A percentile compares a stretch with the other conserved stretches of the same genome.
These are phyloP conservation scores for Sporothrix brunneoviolacea DNA, from an alignment of 2,329 filamentous ascomycete species.

Conservation along the genomic window DNA sequence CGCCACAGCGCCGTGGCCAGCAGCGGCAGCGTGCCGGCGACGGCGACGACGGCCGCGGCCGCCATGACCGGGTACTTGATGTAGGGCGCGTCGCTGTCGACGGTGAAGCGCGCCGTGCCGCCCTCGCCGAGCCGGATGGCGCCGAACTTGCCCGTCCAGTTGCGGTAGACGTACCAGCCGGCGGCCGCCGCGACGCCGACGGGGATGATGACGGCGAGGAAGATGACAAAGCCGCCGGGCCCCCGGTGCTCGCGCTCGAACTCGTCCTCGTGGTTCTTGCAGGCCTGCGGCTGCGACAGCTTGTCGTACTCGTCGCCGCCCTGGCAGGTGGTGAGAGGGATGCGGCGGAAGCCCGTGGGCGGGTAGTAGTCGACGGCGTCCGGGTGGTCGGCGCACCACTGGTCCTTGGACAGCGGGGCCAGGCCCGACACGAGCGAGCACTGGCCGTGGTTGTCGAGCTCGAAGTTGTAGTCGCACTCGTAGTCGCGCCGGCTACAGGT, in stretches of 20 bases:
- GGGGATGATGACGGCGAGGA: constrained; percentile 68
- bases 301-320: constrained; percentile 72
- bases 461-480: constrained; percentile 96
- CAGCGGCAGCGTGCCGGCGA: constrained; percentile 59
- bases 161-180: constrained; percentile 79
- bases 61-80: constrained; percentile 76
- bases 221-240: constrained; percentile 65
- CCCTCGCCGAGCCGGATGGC: constrained; percentile 82
- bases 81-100: constrained; percentile 65
- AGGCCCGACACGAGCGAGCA: constrained; percentile 74
- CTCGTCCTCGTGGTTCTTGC: constrained; percentile 74
- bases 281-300: constrained; percentile 53
- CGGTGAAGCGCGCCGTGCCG: constrained; percentile 27
- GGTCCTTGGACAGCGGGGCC: constrained; percentile 44
- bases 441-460: constrained; percentile 66
- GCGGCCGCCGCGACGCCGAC: constrained; percentile 62
- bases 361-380: constrained; percentile 73
- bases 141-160: constrained; percentile 86
- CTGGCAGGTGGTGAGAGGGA: constrained; percentile 81
- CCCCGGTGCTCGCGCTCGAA: constrained; percentile 62
- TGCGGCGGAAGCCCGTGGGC: constrained; percentile 79
- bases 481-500: constrained; percentile 78
- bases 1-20: constrained; percentile 69
- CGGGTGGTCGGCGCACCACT: constrained; percentile 54
- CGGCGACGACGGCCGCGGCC: constrained; percentile 56